Evolutionary conservation across 2,329 filamentous ascomycete species (phyloP).

Genomic region (Trichoderma cornu-damae): DNA sequence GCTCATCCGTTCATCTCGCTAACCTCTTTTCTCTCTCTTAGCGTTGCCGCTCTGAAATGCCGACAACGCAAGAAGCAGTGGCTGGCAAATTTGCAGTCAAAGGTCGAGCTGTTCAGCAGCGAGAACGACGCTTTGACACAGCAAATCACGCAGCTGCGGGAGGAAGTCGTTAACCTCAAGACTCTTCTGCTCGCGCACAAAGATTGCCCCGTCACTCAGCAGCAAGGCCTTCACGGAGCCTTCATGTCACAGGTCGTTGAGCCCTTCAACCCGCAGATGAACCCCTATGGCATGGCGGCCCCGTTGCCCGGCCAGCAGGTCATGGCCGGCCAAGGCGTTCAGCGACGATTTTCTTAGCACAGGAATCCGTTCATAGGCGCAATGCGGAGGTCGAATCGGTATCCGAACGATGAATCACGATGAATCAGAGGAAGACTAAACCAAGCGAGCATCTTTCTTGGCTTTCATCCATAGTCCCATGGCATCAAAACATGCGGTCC

Average conservation of each 20-base stretch:
- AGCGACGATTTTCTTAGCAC: conserved; percentile 53
- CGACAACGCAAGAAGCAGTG: conserved; percentile 98
- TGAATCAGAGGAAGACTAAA: not conserved
- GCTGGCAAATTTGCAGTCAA: conserved; percentile 88
- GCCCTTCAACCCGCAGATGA: conserved; percentile 51
- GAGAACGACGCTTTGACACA: conserved; percentile 85
- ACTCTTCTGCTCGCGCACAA: conserved; percentile 90
- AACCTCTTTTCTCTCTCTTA: conserved; percentile 35
- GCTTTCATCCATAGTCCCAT: not conserved
- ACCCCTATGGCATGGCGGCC: conserved; percentile 54
- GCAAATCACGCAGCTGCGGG: conserved; percentile 77
- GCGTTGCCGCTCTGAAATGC: conserved; percentile 93
- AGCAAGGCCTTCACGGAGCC: conserved; percentile 60
- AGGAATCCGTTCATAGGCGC: not conserved
- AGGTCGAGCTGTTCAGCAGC: conserved; percentile 85
- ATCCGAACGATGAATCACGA: too few relatives aligned
- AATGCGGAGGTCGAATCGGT: too few relatives aligned
- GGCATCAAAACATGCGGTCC: not conserved
- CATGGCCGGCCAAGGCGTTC: conserved; percentile 51
- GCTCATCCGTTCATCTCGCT: not conserved
- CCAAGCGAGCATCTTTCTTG: not conserved
- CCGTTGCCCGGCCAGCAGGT: conserved; percentile 49
- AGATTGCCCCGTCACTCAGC: conserved; percentile 87
- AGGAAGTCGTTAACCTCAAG: conserved; percentile 93
- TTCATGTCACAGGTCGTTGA: conserved; percentile 55